Evolutionary conservation across 2,329 filamentous ascomycete species (phyloP).

Genomic region (Dactylellina drechsleri): DNA sequence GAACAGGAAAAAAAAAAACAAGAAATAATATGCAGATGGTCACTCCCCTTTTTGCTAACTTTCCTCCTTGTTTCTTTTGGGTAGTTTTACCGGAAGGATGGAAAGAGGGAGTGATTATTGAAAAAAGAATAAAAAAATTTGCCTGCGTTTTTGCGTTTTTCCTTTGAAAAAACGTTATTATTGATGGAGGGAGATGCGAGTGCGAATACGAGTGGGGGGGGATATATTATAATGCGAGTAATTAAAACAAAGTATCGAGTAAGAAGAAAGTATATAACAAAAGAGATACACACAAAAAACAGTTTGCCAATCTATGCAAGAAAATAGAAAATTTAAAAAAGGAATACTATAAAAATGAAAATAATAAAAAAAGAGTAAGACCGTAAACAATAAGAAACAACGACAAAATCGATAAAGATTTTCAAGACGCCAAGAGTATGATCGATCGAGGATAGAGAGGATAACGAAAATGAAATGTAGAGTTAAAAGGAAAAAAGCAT

Average conservation of each 20-base stretch:
- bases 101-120: neutral
- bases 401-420: conserved; percentile 6
- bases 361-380: neutral
- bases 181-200: neutral
- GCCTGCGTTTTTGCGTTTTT: neutral
- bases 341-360: neutral
- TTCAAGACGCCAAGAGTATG: conserved; percentile 49
- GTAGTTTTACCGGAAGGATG: neutral
- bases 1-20: neutral
- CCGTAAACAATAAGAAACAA: conserved; percentile 1
- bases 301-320: conserved; percentile 48
- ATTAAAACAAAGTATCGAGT: conserved; percentile 4
- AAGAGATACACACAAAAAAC: conserved; percentile 7
- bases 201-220: conserved; percentile 5
- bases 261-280: conserved; percentile 1
- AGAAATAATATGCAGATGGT: neutral
- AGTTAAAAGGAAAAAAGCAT: conserved; percentile 35
- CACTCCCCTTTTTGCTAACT: neutral
- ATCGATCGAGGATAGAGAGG: conserved; percentile 15
- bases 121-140: neutral
- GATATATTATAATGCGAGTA: conserved; percentile 18
- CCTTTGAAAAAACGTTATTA: neutral
- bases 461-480: conserved; percentile 14
- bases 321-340: conserved; percentile 22
- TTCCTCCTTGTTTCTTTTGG: neutral